Evolutionary conservation across 768 basidiomycete species (phyloP), one percentile per base, ranked within the genome.

Genomic region (Agaricus blazei): DNA sequence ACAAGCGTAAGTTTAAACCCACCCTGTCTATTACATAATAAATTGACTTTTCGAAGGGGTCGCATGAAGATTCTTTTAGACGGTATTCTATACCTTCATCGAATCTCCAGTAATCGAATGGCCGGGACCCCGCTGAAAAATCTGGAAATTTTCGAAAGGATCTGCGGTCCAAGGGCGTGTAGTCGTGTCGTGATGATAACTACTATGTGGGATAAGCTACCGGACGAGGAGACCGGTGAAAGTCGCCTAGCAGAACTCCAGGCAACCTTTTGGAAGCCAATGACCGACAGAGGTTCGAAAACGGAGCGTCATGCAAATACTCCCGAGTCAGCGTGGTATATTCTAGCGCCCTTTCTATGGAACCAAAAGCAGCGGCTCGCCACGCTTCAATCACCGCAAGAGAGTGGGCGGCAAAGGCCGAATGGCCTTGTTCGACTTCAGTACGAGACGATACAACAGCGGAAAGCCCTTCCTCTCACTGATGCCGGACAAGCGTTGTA

Each of bases 91-190:
- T 66, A 64, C 40, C 51, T 66, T 23, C 65, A 64, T 43, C 59
- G 59, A 2, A 64, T 66, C 11, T 54, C 65, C 1, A 54, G 59
- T 12, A 54, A 58, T 24, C 67, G 69, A 2, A 62, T 75, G 62
- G 57, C 63, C 6, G 71, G 69, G 12, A 65, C 68, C 8, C 54
- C 57, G 6, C 45, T 49, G 27, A 65, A 57, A 27, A 62, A 72
- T 54, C 62, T 74, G 38, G 55, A 57, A 12, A 59, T 72, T 60
- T 73, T 74, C 57, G 59, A 64, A 27, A 61, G 61, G 29, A 51
- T 76, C 9, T 76, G 75, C 38, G 75, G 74, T 1, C 37, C 62
- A n/a, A 14, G 62, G 4, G 63, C 68, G 4, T 50, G 67, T n/a
- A 57, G 19, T n/a, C 66, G 68, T 15, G 62, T 71, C 9, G 61